phyloP scores from a whole-genome alignment of 2,329 filamentous ascomycete species.

The Fusarium equiseti region DNA sequence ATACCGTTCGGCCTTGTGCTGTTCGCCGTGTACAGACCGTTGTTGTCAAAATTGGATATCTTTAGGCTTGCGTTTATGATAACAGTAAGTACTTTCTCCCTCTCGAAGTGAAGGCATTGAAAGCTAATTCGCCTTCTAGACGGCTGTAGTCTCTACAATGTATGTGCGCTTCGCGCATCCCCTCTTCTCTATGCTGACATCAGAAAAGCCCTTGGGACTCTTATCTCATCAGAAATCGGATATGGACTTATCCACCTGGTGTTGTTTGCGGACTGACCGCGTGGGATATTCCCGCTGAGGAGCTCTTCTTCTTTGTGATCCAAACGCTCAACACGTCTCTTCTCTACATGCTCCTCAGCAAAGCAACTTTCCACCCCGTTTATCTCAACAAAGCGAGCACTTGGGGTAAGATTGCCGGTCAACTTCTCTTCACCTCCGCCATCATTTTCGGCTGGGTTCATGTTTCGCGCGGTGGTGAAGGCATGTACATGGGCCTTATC shows the following conservation, averaged over 20 bases:
- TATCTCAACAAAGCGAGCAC: constrained; percentile 53
- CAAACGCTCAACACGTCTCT: constrained; percentile 80
- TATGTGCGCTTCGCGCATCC: not conserved
- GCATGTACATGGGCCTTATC: constrained; percentile 78
- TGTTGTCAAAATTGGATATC: constrained; percentile 36
- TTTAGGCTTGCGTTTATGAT: constrained; percentile 37
- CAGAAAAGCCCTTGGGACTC: constrained; percentile 74
- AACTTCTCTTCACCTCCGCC: constrained; percentile 59
- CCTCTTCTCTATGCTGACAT: not conserved
- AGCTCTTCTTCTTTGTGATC: constrained; percentile 82
- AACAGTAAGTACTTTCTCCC: constrained; percentile 28
- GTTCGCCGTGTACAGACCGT: constrained; percentile 27
- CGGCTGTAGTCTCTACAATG: constrained; percentile 74
- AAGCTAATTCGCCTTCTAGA: no score
- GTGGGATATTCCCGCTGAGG: constrained; percentile 75
- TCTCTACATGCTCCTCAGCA: constrained; percentile 75
- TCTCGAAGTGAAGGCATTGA: no score
- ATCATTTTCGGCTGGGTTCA: constrained; percentile 59
- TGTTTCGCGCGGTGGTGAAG: constrained; percentile 61
- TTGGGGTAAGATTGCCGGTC: constrained; percentile 59
- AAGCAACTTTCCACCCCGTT: constrained; percentile 66
- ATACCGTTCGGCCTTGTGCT: constrained; percentile 36
- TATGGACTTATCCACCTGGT: constrained; percentile 78
- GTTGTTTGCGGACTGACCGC: constrained; percentile 73
- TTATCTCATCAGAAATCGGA: constrained; percentile 73